Conservation (phyloP, 306 rosid species). For the Arachis hypogaea region DNA sequence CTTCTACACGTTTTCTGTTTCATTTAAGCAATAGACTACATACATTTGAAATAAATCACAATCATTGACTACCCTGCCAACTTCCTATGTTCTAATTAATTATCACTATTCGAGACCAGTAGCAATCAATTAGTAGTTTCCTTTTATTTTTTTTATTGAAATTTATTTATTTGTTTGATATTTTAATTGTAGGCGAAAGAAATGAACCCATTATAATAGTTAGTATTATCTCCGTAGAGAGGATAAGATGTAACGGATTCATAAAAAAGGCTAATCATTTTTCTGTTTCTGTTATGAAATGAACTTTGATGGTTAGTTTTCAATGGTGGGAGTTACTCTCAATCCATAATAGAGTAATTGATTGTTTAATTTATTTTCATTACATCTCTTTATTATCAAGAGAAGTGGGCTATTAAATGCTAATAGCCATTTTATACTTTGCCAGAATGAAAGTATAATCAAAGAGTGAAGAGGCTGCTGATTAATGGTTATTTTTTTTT, state of each 20-base stretch:
- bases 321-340: slow-evolving; percentile 18
- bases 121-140: neutral
- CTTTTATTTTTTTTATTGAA: neutral
- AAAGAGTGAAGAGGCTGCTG: slow-evolving; percentile 19
- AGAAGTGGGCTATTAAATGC: slow-evolving; percentile 6
- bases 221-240: neutral
- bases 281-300: slow-evolving; percentile 28
- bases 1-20: slow-evolving; percentile 30
- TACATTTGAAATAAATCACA: slow-evolving; percentile 32
- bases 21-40: slow-evolving; percentile 22
- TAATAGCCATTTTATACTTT: slow-evolving; percentile 20
- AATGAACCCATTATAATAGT: neutral
- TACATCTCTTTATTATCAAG: slow-evolving; percentile 19
- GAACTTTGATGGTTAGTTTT: neutral
- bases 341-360: slow-evolving; percentile 11
- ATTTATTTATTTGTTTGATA: slow-evolving; percentile 6
- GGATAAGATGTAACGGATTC: slow-evolving; percentile 25
- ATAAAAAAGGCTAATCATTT: slow-evolving; percentile 31
- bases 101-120: slow-evolving; percentile 17
- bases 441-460: slow-evolving; percentile 1
- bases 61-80: slow-evolving; percentile 36
- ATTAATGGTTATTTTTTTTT: neutral
- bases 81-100: slow-evolving; percentile 24
- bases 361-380: neutral
- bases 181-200: slow-evolving; percentile 18